A percentile compares a stretch with the other conserved stretches of the same genome.
Evolutionary conservation across 1,139 yeast species (phyloP).

Genomic region (Suzukiozyma palmioleophila): DNA sequence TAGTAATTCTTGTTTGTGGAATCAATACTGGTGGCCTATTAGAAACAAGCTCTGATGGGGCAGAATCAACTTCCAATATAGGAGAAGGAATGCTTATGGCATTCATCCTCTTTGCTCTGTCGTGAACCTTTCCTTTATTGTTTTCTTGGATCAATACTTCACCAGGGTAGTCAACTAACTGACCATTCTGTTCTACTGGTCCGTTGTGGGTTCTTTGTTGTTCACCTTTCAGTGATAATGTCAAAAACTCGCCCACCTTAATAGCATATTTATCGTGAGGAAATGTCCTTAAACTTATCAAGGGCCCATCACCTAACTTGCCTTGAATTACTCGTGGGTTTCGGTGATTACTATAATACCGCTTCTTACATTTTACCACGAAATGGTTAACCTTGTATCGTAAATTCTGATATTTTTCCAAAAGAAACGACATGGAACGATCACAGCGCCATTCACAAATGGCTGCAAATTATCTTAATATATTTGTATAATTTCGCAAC

Average conservation of each 20-base stretch:
- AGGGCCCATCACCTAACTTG: constrained; percentile 31
- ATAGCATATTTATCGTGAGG: constrained; percentile 21
- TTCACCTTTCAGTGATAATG: constrained; percentile 1
- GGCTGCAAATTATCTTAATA: not conserved
- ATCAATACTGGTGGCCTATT: not conserved
- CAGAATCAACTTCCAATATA: not conserved
- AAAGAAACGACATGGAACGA: constrained; percentile 1
- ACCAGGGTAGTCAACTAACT: not conserved
- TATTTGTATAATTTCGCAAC: constrained; percentile 1
- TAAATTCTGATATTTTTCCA: constrained; percentile 14
- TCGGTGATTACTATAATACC: constrained; percentile 36
- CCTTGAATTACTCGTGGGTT: constrained; percentile 38
- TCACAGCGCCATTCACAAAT: not conserved
- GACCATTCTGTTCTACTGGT: not conserved
- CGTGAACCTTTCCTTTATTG: not conserved
- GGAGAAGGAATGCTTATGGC: constrained; percentile 1
- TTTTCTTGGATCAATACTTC: not conserved
- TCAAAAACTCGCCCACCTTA: constrained; percentile 19
- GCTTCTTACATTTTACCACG: constrained; percentile 34
- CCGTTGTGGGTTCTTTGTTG: not conserved
- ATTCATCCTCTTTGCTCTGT: not conserved
- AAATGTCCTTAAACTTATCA: constrained; percentile 36
- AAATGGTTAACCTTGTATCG: constrained; percentile 27
- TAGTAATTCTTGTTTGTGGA: not conserved
- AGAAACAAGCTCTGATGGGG: not conserved